Base-by-base conservation (phyloP, 169 alveolate species). In the Plasmodium blacklocki region DNA sequence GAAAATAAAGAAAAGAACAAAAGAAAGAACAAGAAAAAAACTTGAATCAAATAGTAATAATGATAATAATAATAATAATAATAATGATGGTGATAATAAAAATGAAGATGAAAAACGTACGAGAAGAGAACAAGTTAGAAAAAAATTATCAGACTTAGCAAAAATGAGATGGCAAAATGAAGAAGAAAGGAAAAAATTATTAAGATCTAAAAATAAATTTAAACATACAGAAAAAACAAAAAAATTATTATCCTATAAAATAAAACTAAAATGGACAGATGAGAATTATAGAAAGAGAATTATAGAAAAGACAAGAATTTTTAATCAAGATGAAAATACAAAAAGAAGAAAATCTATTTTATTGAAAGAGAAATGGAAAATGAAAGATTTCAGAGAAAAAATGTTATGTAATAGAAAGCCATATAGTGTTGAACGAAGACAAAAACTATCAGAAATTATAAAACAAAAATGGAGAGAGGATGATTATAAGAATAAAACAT, bases 321-420 rank as follows among this genome's bases (percentile, higher is more conserved):
- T 83, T 70, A 83, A 83, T 68, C 91, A 83, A 62, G 91, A 83
- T 19, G 91, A 83, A 49, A 83, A 83, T 83, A 83, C 91, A 39
- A 83, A 83, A 70, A 83, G 54, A 73, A 83, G 85, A 52, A 83
- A 83, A 83, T 83, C 91, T n/a, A 21, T 58, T 12, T 2, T 70
- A 39, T 73, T 83, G 11, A 83, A 72, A 83, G 74, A 83, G 29
- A 83, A 83, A 62, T 83, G 91, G 91, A 83, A 83, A 14, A 12
- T 59, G 23, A 83, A 83, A 83, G 91, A 83, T 19, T 83, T 83
- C 43, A 54, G 91, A 23, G 78, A 83, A 4, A 83, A 83, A 83
- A 83, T 83, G 91, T 49, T 83, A 47, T 29, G 85, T 58, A 72
- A 63, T 54, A 83, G 91, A 63, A 83, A 83, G 39, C 91, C 91